phyloP scores from a whole-genome alignment of 73 alveolate species.

The Blepharisma stoltei region DNA sequence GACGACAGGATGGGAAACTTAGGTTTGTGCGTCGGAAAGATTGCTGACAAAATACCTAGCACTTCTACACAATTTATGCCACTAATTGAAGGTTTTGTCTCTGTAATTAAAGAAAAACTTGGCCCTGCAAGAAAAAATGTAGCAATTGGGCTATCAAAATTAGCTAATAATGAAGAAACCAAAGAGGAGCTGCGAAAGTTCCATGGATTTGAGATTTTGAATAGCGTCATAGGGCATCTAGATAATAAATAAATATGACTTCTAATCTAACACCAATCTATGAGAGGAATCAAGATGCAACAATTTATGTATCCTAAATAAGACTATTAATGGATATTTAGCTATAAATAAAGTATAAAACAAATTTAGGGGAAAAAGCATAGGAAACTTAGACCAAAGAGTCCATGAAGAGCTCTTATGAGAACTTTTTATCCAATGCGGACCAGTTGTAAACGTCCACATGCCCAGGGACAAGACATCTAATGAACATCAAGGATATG shows the following conservation, averaged over 20 bases:
- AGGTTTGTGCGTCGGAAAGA: slow-evolving; percentile 51
- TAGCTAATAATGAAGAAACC: slow-evolving; percentile 78
- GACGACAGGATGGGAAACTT: slow-evolving; percentile 45
- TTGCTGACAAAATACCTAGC: slow-evolving; percentile 73
- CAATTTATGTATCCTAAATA: slow-evolving; percentile 35
- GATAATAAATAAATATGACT: slow-evolving; percentile 37
- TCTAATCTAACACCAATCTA: background rate
- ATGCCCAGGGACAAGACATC: slow-evolving; percentile 98
- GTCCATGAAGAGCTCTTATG: slow-evolving; percentile 92
- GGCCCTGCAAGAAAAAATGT: slow-evolving; percentile 96
- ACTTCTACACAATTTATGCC: slow-evolving; percentile 56
- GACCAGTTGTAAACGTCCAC: slow-evolving; percentile 98
- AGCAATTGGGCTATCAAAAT: slow-evolving; percentile 89
- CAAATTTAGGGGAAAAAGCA: too few relatives aligned
- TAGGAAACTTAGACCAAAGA: slow-evolving; percentile 90
- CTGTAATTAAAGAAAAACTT: slow-evolving; percentile 80
- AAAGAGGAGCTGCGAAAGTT: slow-evolving; percentile 68
- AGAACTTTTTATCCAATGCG: slow-evolving; percentile 95
- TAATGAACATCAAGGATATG: slow-evolving; percentile 90
- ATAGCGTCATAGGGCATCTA: slow-evolving; percentile 72
- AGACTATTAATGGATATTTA: background rate
- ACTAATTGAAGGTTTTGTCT: slow-evolving; percentile 68
- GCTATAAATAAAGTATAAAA: slow-evolving; percentile 16
- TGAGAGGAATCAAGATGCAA: slow-evolving; percentile 55
- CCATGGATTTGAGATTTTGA: slow-evolving; percentile 92